These are phyloP conservation scores for Polygonum aviculare DNA, from an alignment of 148 eudicot species.

Conservation along the genomic window DNA sequence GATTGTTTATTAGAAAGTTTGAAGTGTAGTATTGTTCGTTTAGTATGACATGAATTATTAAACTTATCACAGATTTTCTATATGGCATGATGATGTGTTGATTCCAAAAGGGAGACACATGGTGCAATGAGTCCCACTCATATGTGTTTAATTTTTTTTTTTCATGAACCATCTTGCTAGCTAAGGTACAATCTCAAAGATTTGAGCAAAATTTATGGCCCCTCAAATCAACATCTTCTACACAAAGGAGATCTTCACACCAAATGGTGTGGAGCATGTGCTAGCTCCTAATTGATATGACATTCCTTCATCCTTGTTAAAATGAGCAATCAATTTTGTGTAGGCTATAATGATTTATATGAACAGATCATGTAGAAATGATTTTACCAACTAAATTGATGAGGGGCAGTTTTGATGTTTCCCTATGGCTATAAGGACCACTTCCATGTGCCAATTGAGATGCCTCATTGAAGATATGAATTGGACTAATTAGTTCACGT, in stretches of 20 bases:
- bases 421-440: not conserved
- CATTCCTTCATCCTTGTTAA: not conserved
- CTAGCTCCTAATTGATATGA: not conserved
- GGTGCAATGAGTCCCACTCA: constrained; percentile 1
- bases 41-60: no score
- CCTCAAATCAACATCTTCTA: not conserved
- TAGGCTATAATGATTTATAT: no score
- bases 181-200: not conserved
- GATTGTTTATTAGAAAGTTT: no score
- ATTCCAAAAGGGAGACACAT: not conserved
- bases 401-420: not conserved
- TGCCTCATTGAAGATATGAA: not conserved
- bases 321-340: no score
- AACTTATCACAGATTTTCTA: not conserved
- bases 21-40: no score
- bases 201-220: not conserved
- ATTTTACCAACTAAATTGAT: no score
- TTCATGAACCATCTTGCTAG: not conserved
- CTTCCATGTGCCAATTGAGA: not conserved
- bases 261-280: not conserved
- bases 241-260: not conserved
- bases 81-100: not conserved
- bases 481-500: not conserved
- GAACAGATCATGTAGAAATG: no score
- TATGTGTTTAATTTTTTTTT: not conserved